These are phyloP conservation scores for Ascochyta clinopodiicola DNA, from an alignment of 2,329 filamentous ascomycete genomes.

Conservation along the genomic window DNA sequence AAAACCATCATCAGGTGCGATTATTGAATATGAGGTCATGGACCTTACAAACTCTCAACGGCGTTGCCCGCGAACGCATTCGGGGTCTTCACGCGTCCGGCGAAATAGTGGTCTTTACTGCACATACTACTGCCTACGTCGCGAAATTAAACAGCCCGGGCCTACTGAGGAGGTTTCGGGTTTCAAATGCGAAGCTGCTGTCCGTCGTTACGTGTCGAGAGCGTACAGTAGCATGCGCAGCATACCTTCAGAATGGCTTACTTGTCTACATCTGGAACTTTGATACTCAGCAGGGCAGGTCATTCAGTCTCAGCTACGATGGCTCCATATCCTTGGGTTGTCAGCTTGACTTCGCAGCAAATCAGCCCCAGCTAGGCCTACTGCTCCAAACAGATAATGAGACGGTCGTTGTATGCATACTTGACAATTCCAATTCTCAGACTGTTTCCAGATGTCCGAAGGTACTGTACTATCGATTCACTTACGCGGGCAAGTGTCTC, in stretches of 20 bases:
- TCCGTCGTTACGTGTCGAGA: conserved; percentile 23
- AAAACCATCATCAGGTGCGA: conserved; percentile 13
- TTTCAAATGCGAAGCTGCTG: conserved; percentile 14
- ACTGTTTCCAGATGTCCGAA: neutral
- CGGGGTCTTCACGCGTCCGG: conserved; percentile 24
- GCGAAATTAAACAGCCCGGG: conserved; percentile 20
- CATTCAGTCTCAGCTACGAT: conserved; percentile 24
- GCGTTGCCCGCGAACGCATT: conserved; percentile 34
- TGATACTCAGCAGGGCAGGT: conserved; percentile 29
- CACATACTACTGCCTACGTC: conserved; percentile 25
- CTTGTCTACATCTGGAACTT: conserved; percentile 41
- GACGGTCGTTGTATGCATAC: conserved; percentile 15
- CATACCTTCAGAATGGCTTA: neutral
- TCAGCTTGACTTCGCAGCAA: neutral
- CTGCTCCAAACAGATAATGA: conserved; percentile 21
- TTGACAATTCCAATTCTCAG: neutral
- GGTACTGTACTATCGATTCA: conserved; percentile 12
- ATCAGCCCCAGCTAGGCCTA: neutral
- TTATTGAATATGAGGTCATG: conserved; percentile 35
- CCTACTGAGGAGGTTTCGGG: conserved; percentile 29
- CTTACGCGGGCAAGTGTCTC: conserved; percentile 19
- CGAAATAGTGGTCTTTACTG: conserved; percentile 33
- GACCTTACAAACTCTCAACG: conserved; percentile 13
- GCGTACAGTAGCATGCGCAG: conserved; percentile 33
- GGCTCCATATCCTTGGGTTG: neutral